These are phyloP conservation scores for Hsuehochloa calcarea DNA, from an alignment of 176 grass and related monocot species.

Conservation along the genomic window DNA sequence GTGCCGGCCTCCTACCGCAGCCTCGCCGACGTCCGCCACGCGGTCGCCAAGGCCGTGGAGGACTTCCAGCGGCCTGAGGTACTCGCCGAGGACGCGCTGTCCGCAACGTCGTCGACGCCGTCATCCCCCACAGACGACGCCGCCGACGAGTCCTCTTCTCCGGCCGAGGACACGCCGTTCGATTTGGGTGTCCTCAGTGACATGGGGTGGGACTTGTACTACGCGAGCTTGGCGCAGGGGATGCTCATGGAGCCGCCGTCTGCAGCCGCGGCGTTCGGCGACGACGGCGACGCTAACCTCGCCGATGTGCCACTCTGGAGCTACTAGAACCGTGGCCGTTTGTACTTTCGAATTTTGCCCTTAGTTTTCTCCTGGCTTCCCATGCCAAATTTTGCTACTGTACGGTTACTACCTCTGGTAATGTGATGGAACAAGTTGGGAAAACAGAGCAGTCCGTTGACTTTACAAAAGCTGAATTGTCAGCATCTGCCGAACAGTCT, in stretches of 20 bases:
- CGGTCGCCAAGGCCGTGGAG: conserved; percentile 47
- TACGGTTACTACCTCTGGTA: neutral
- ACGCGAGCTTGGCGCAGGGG: conserved; percentile 62
- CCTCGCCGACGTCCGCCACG: conserved; percentile 48
- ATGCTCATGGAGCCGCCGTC: conserved; percentile 50
- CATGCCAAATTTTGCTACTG: neutral
- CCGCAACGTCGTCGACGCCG: neutral
- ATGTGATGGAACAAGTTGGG: conserved; percentile 15
- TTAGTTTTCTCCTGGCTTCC: neutral
- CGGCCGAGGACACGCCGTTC: neutral
- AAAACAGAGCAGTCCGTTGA: neutral
- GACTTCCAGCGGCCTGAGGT: conserved; percentile 17
- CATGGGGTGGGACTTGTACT: conserved; percentile 67
- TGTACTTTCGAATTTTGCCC: neutral
- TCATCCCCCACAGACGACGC: neutral
- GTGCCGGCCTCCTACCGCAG: conserved; percentile 25
- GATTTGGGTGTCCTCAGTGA: conserved; percentile 34
- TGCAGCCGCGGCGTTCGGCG: neutral
- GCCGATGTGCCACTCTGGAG: conserved; percentile 38
- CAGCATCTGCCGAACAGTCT: neutral
- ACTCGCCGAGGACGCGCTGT: neutral
- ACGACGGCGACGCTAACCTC: conserved; percentile 2
- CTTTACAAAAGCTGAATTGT: neutral
- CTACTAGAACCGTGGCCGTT: conserved; percentile 14
- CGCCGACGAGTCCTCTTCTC: neutral